Conservation (phyloP, 139 green algal species). For the Closterium sp. region DNA sequence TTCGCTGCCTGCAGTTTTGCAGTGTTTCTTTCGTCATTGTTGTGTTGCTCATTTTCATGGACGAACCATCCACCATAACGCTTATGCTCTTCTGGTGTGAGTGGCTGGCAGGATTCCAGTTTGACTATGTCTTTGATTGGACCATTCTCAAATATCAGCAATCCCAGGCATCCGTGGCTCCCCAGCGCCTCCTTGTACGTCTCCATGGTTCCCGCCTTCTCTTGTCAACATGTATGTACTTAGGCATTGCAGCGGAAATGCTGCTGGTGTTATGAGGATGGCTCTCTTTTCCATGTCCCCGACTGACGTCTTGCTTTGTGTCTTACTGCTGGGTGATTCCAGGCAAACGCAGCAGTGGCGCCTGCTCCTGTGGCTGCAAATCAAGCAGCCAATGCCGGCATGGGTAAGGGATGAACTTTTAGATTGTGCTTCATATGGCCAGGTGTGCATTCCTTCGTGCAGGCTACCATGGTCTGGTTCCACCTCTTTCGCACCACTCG, state of each 20-base stretch:
- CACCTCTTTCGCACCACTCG: background rate
- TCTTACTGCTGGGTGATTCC: background rate
- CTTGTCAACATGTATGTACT: background rate
- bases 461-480: background rate
- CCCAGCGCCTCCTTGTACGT: constrained; percentile 14
- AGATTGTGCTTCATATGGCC: no score
- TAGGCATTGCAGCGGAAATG: background rate
- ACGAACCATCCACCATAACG: no score
- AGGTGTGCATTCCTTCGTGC: background rate
- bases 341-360: background rate
- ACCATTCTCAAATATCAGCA: constrained; percentile 91
- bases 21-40: no score
- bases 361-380: background rate
- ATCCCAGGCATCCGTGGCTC: constrained; percentile 43
- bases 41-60: no score
- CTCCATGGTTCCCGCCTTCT: background rate
- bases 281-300: background rate
- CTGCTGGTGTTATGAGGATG: background rate
- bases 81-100: background rate
- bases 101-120: constrained; percentile 79
- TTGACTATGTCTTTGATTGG: constrained; percentile 99
- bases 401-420: no score
- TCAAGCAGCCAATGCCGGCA: background rate
- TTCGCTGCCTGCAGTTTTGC: no score
- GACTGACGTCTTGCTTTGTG: background rate